Percentiles rank a stretch among this genome's conserved stretches.
Conservation (phyloP, 306 rosid genomes). For the Lathyrus aphaca region DNA sequence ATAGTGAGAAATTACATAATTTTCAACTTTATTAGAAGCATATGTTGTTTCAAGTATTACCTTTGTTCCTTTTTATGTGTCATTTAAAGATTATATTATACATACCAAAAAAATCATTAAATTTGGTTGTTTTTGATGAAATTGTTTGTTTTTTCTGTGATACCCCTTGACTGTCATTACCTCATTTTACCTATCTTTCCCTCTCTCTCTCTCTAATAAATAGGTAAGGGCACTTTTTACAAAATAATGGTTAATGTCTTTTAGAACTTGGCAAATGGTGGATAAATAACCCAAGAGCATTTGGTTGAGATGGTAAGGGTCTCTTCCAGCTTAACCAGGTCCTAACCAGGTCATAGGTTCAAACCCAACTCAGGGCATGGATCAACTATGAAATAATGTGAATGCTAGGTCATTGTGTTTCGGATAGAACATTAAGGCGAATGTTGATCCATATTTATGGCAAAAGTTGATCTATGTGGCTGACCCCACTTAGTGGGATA, state of each 20-base stretch:
- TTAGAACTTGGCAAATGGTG: neutral
- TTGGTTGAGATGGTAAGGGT: too few species aligned
- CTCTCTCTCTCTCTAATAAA: neutral
- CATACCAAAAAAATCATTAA: neutral
- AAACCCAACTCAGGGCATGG: too few species aligned
- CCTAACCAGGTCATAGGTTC: too few species aligned
- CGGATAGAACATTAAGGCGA: too few species aligned
- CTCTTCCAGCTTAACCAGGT: too few species aligned
- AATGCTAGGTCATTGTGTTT: too few species aligned
- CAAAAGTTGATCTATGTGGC: too few species aligned
- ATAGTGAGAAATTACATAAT: slow-evolving; percentile 2
- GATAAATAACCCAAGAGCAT: too few species aligned
- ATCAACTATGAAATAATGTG: too few species aligned
- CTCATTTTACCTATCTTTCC: neutral
- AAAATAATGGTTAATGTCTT: neutral
- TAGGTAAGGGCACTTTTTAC: neutral
- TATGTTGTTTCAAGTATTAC: neutral
- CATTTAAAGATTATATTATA: neutral
- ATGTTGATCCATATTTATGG: too few species aligned
- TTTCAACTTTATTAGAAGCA: slow-evolving; percentile 25
- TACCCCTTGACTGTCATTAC: neutral
- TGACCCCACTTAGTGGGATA: too few species aligned
- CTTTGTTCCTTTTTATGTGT: neutral
- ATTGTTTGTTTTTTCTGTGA: neutral
- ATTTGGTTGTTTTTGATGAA: neutral